A percentile compares a stretch with the other conserved stretches of the same genome.
Conservation (phyloP, 129 eudicot genomes). For the Gnaphalium uliginosum region DNA sequence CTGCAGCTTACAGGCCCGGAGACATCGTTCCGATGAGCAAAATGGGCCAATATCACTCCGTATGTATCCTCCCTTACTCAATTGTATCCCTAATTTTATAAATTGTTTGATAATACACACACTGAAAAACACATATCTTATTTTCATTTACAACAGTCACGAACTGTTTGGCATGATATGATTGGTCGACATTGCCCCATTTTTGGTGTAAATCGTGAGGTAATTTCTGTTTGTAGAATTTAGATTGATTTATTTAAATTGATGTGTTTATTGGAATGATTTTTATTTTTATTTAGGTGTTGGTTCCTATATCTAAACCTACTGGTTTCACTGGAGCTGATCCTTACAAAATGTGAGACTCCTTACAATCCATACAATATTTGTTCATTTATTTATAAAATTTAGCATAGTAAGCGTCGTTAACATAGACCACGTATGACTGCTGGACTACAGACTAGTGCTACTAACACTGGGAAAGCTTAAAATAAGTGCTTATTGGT, state of each 20-base stretch:
- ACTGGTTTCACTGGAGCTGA: constrained; percentile 95
- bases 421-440: not conserved
- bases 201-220: constrained; percentile 98
- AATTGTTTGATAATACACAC: not conserved
- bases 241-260: not conserved
- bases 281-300: constrained; percentile 39
- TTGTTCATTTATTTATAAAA: not conserved
- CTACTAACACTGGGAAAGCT: not conserved
- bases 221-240: constrained; percentile 9
- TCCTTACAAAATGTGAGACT: constrained; percentile 86
- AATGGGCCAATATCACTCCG: constrained; percentile 97
- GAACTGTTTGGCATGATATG: constrained; percentile 99
- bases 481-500: not conserved
- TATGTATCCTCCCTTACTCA: constrained; percentile 16
- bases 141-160: constrained; percentile 46
- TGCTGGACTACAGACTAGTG: not conserved
- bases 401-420: not conserved
- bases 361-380: not conserved
- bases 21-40: constrained; percentile 95
- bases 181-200: constrained; percentile 95
- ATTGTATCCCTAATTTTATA: not conserved
- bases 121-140: constrained; percentile 12
- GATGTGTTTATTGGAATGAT: not conserved
- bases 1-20: constrained; percentile 81
- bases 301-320: constrained; percentile 86